Evolutionary conservation across 2,329 filamentous ascomycete species (phyloP), one percentile per base, ranked within the genome.

Genomic region (Plectosphaerella plurivora): DNA sequence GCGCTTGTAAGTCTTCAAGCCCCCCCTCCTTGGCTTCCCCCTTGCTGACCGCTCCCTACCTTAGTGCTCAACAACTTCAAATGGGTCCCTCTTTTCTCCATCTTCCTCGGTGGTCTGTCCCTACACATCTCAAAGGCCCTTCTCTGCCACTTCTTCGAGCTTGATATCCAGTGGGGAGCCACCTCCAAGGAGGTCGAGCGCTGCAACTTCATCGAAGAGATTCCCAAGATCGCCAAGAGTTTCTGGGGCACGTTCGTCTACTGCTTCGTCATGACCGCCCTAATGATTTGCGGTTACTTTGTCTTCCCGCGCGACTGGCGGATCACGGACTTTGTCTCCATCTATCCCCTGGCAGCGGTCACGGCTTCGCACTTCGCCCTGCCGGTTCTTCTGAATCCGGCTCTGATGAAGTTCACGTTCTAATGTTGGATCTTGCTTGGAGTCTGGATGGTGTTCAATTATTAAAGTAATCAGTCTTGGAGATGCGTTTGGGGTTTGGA

Each of bases 341-440:
- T 87, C 63, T 83, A 74, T 59, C 83, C 84, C 20, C 64, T 87
- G 20, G 67, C 65, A 20, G 74, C 71, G 37, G 68, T 82, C 37
- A 69, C 84, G 12, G 65, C 74, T 45, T 73, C 71, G 36, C 81
- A 86, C 62, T 81, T 84, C 61, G 65, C 81, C 37, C 65, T 85
- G 53, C 83, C 83, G 9, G 75, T 87, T 47, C 73, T 74, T 52
- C 66, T 86, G 55, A 86, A 86, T 59, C 83, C 83, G 18, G 81
- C 79, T 48, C 63, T 86, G 68, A 86, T 87, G 82, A 73, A 77
- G 63, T 83, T 84, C 61, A 81, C 77, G 44, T 84, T 76, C 73
- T 84, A 73, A 33, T 33, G 22, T 22, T 22, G 22, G 22, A 22
- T 22, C 22, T 22, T 33, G 28, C 2, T 33, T 9, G 28, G 28